Evolutionary conservation across 805 yeast species (phyloP).

Genomic region (Monosporozyma solicola): DNA sequence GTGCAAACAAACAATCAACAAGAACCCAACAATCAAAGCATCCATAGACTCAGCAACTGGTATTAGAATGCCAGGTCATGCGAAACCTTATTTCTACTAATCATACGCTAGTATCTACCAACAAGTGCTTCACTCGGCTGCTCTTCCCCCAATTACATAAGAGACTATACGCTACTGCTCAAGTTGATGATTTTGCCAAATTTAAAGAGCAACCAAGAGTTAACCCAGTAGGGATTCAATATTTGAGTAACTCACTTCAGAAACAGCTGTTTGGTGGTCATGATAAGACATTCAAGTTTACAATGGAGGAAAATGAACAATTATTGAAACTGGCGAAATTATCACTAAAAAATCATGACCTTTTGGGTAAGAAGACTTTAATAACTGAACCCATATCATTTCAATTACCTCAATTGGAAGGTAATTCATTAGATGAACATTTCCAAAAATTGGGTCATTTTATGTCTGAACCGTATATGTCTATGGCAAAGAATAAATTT

Average conservation of each 20-base stretch:
- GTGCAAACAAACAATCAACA: neutral
- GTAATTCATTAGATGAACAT: slow-evolving; percentile 72
- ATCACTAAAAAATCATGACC: slow-evolving; percentile 51
- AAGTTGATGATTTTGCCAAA: neutral
- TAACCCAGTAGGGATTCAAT: slow-evolving; percentile 76
- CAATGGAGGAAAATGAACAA: slow-evolving; percentile 20
- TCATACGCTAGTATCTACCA: neutral
- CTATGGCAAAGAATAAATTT: slow-evolving; percentile 40
- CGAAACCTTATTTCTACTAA: neutral
- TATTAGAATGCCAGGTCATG: neutral
- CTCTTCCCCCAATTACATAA: neutral
- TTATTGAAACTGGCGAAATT: slow-evolving; percentile 47
- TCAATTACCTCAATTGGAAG: slow-evolving; percentile 64
- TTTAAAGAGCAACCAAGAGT: slow-evolving; percentile 41
- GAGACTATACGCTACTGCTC: neutral
- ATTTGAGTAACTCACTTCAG: slow-evolving; percentile 52
- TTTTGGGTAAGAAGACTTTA: slow-evolving; percentile 69
- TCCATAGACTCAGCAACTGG: neutral
- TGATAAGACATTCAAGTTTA: slow-evolving; percentile 12
- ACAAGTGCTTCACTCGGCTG: neutral
- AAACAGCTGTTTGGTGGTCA: slow-evolving; percentile 41
- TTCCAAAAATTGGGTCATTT: slow-evolving; percentile 59
- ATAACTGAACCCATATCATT: slow-evolving; percentile 50
- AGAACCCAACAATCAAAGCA: neutral
- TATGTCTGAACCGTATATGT: slow-evolving; percentile 51